Evolutionary conservation across 345 rosid genomes (phyloP).

Genomic region (Populus davidiana): DNA sequence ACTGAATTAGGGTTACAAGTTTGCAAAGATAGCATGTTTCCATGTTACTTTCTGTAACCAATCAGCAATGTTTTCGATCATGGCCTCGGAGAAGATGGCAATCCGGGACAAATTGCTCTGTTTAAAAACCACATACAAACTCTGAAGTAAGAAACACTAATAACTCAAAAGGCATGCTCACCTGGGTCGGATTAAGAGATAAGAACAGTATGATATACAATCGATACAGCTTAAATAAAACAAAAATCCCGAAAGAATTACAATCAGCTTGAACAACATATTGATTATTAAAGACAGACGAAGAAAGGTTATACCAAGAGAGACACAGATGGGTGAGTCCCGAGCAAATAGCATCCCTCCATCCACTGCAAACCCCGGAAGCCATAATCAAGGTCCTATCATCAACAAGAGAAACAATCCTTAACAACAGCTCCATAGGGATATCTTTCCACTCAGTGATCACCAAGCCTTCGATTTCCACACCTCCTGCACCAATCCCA

Average conservation of each 20-base stretch:
- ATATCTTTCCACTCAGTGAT: slow-evolving; percentile 86
- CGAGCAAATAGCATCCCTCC: slow-evolving; percentile 83
- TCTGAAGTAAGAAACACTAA: neutral
- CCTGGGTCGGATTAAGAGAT: neutral
- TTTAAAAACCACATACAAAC: neutral
- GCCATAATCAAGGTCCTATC: slow-evolving; percentile 74
- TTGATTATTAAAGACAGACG: neutral
- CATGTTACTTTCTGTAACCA: neutral
- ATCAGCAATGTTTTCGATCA: neutral
- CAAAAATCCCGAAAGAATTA: neutral
- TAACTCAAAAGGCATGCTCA: neutral
- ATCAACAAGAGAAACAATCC: slow-evolving; percentile 68
- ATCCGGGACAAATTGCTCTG: neutral
- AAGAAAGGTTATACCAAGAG: slow-evolving; percentile 53
- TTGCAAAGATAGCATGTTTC: neutral
- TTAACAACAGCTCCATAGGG: slow-evolving; percentile 72
- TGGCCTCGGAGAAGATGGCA: neutral
- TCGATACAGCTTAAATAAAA: neutral
- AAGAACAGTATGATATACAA: neutral
- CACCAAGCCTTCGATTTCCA: slow-evolving; percentile 43
- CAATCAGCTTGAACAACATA: neutral
- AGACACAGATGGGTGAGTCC: slow-evolving; percentile 80
- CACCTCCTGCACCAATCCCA: slow-evolving; percentile 16
- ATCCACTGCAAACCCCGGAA: slow-evolving; percentile 83
- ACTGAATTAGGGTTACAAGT: neutral